Percentiles rank a stretch among this genome's conserved stretches.
These are phyloP conservation scores for Onygenales sp. DNA, from an alignment of 2,329 filamentous ascomycete genomes.

Conservation along the genomic window DNA sequence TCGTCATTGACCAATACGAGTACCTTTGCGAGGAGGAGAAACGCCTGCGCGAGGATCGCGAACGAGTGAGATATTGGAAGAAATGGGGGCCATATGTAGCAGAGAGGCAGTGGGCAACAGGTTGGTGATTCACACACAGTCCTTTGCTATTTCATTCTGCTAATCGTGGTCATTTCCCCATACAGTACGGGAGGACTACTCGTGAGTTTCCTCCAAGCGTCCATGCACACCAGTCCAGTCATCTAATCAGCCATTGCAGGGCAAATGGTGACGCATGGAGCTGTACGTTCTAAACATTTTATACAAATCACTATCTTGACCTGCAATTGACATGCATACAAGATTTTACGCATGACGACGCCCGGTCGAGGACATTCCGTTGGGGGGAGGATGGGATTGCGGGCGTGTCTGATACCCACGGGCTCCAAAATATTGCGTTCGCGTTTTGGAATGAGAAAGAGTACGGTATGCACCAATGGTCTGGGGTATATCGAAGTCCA, in stretches of 20 bases:
- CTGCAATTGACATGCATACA: conserved; percentile 5
- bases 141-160: conserved; percentile 11
- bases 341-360: conserved; percentile 94
- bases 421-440: conserved; percentile 85
- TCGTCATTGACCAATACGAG: conserved; percentile 78
- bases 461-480: conserved; percentile 40
- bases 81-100: conserved; percentile 93
- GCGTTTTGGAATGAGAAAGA: conserved; percentile 98
- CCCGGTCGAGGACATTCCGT: conserved; percentile 76
- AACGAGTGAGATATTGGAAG: conserved; percentile 90
- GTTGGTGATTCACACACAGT: conserved; percentile 37
- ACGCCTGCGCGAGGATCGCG: conserved; percentile 74
- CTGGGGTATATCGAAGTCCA: background rate
- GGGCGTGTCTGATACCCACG: conserved; percentile 88
- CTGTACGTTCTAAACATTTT: conserved; percentile 49
- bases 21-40: conserved; percentile 86
- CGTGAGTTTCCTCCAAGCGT: conserved; percentile 37
- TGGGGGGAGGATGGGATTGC: conserved; percentile 98
- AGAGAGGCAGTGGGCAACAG: conserved; percentile 92
- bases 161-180: conserved; percentile 15
- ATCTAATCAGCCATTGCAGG: conserved; percentile 32
- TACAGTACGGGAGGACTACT: conserved; percentile 83
- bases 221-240: background rate
- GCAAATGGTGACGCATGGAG: conserved; percentile 90
- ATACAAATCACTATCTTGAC: background rate